Evolutionary conservation across 2,329 filamentous ascomycete genomes (phyloP), one percentile per base, ranked within the genome.

Genomic region (Fonsecaea pugnacius): DNA sequence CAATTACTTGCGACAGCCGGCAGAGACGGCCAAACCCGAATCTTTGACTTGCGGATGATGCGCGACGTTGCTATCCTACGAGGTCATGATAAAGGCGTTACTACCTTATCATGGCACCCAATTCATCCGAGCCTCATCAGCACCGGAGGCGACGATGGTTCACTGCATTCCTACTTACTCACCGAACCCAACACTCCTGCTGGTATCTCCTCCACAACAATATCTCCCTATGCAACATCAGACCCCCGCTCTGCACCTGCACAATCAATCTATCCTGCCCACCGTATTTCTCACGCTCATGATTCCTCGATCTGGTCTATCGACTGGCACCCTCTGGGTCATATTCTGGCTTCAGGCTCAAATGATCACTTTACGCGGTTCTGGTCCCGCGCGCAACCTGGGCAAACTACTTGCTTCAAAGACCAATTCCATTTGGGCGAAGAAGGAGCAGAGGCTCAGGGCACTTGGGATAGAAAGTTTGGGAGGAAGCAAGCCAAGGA

Each of bases 11-110:
- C 94, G 38, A 97, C 95, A 0, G 96, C 92, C 35, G 95, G 93
- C 50, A 87, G 95, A 75, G 95, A 99, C 73, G 91, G 96, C 75
- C 96, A 91, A 0, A 92, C 93, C 8, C 88, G 95, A 65, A 87
- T 99, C 52, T 98, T 98, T 73, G 95, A 99, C 75, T 83, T 99
- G 62, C 88, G 95, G 55, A 96, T 96, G 90, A 98, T 99, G 95
- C 90, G 95, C 68, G 95, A 99, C 76, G 93, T 98, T 62, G 91
- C 92, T 71, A 86, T 98, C 53, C 85, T 99, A 24, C 91, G 94
- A 71, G 95, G 95, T 7, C 93, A 98, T 75, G 93, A 98, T 71
- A 98, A 97, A 78, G 95, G 97, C 70, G 91, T 99, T 65, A 94
- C 92, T 12, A 96, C 92, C 0, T 79, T 99, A 57, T 84, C 91